phyloP scores from a whole-genome alignment of 192 early-diverging fungal species.

The Coemansia sp. region DNA sequence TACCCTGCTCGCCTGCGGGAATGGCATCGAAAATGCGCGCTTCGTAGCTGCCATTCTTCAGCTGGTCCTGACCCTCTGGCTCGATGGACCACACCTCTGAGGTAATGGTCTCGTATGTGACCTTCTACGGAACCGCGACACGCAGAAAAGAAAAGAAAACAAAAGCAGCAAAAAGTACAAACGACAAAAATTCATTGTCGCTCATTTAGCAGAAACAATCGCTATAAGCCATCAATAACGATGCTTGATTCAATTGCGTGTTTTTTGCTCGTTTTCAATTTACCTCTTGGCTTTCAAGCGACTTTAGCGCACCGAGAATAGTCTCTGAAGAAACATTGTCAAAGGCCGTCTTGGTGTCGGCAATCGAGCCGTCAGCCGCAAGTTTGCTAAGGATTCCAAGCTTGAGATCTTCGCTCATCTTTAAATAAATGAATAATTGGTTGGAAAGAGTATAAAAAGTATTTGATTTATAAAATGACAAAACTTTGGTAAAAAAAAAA shows the following conservation, averaged over 20 bases:
- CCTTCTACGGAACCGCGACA: slow-evolving; percentile 55
- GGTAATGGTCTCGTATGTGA: slow-evolving; percentile 74
- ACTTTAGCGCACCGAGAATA: slow-evolving; percentile 86
- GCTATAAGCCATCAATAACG: too few species aligned
- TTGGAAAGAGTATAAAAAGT: not conserved
- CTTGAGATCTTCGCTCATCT: slow-evolving; percentile 51
- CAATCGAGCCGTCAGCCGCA: slow-evolving; percentile 67
- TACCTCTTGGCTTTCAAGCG: slow-evolving; percentile 83
- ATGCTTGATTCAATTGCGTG: too few species aligned
- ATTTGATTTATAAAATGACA: not conserved
- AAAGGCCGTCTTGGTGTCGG: slow-evolving; percentile 63
- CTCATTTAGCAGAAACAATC: too few species aligned
- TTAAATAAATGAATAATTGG: slow-evolving; percentile 3
- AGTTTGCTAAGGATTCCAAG: slow-evolving; percentile 54
- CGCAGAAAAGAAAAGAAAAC: not conserved
- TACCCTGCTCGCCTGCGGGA: slow-evolving; percentile 74
- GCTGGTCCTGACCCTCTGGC: slow-evolving; percentile 84
- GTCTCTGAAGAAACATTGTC: slow-evolving; percentile 58
- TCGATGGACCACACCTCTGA: slow-evolving; percentile 79
- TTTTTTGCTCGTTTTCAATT: slow-evolving; percentile 7
- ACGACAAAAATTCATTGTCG: too few species aligned
- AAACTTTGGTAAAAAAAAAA: too few species aligned
- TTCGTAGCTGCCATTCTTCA: slow-evolving; percentile 87
- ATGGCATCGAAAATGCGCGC: slow-evolving; percentile 87
- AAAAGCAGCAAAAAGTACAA: too few species aligned